Evolutionary conservation across 805 yeast species (phyloP).

Genomic region (Yarrowia bubula): DNA sequence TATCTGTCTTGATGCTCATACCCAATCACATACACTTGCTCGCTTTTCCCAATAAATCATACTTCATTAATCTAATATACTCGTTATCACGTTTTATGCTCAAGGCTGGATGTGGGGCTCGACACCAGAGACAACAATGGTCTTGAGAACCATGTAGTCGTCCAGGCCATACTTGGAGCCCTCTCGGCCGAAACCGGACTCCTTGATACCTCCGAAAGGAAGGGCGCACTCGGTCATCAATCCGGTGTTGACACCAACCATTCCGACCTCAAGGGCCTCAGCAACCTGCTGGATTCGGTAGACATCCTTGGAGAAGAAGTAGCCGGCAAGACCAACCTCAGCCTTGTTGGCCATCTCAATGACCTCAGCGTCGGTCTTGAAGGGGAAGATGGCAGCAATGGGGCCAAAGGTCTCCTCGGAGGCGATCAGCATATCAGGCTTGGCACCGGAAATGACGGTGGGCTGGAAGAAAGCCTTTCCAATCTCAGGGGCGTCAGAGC

Average conservation of each 20-base stretch:
- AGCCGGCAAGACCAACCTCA: slow-evolving; percentile 75
- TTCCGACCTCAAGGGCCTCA: slow-evolving; percentile 69
- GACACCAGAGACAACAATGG: slow-evolving; percentile 47
- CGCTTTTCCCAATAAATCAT: background rate
- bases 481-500: slow-evolving; percentile 50
- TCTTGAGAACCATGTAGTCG: slow-evolving; percentile 66
- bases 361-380: slow-evolving; percentile 63
- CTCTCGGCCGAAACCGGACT: slow-evolving; percentile 79
- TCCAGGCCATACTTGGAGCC: slow-evolving; percentile 74
- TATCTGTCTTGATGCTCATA: background rate
- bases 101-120: slow-evolving; percentile 27
- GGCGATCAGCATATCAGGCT: slow-evolving; percentile 54
- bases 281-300: slow-evolving; percentile 57
- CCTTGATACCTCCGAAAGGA: slow-evolving; percentile 68
- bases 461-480: slow-evolving; percentile 68
- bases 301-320: slow-evolving; percentile 60
- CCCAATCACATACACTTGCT: background rate
- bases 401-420: slow-evolving; percentile 84
- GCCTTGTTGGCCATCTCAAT: slow-evolving; percentile 60
- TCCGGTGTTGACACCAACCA: slow-evolving; percentile 82
- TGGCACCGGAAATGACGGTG: slow-evolving; percentile 63
- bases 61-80: background rate
- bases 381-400: slow-evolving; percentile 66
- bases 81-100: background rate
- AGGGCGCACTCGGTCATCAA: slow-evolving; percentile 55